phyloP scores from a whole-genome alignment of 192 early-diverging fungal genomes.

The Gigaspora rosea region DNA sequence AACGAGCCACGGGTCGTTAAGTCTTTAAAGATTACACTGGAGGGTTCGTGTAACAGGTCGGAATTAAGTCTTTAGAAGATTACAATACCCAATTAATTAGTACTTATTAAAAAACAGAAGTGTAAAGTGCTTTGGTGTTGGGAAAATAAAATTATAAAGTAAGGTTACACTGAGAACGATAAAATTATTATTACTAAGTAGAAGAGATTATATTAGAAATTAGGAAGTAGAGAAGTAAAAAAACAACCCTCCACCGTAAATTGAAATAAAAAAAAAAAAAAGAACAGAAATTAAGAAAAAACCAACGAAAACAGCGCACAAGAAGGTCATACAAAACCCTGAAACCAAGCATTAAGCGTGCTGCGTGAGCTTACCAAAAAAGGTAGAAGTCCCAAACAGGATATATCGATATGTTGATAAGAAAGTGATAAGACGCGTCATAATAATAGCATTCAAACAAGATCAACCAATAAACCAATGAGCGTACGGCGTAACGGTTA shows the following conservation, averaged over 20 bases:
- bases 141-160: constrained; percentile 6
- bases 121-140: not conserved
- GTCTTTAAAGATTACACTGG: constrained; percentile 23
- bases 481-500: not conserved
- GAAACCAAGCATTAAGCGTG: constrained; percentile 20
- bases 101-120: constrained; percentile 19
- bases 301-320: constrained; percentile 16
- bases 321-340: constrained; percentile 10
- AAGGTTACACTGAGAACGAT: constrained; percentile 15
- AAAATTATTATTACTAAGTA: constrained; percentile 25
- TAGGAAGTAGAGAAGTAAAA: constrained; percentile 22
- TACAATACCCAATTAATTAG: constrained; percentile 23
- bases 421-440: constrained; percentile 1
- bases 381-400: not conserved
- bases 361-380: constrained; percentile 16
- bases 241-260: constrained; percentile 22
- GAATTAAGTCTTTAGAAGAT: not conserved
- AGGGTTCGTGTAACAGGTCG: constrained; percentile 24
- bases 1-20: constrained; percentile 12
- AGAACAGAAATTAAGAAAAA: not conserved
- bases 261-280: constrained; percentile 7
- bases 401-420: constrained; percentile 22
- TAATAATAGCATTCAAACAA: constrained; percentile 26
- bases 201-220: constrained; percentile 31
- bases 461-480: constrained; percentile 5